These are phyloP conservation scores for Cordyceps sp. DNA, from an alignment of 2,329 filamentous ascomycete genomes.

Conservation along the genomic window DNA sequence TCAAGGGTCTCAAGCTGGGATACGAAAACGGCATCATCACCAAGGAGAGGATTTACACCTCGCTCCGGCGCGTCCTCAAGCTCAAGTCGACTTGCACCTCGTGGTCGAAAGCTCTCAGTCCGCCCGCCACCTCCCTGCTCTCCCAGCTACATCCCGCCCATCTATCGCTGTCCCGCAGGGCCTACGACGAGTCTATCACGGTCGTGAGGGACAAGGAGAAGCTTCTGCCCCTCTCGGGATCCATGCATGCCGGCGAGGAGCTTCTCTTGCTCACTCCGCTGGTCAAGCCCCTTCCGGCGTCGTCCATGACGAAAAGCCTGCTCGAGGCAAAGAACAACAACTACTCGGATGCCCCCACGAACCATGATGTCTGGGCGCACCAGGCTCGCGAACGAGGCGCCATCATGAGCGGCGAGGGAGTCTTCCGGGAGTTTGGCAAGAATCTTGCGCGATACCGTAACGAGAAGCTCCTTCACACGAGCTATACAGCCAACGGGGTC, in stretches of 20 bases:
- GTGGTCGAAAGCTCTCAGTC: slow-evolving; percentile 84
- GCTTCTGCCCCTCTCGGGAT: slow-evolving; percentile 64
- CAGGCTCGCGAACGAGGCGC: slow-evolving; percentile 38
- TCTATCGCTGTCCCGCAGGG: slow-evolving; percentile 61
- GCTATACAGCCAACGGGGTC: slow-evolving; percentile 86
- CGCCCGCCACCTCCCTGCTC: slow-evolving; percentile 59
- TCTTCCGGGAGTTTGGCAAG: slow-evolving; percentile 78
- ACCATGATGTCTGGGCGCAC: slow-evolving; percentile 40
- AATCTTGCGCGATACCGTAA: slow-evolving; percentile 74
- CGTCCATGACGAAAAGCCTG: slow-evolving; percentile 59
- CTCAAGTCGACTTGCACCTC: slow-evolving; percentile 77
- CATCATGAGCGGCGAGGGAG: slow-evolving; percentile 82
- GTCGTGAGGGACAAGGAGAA: slow-evolving; percentile 82
- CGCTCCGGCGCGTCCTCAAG: slow-evolving; percentile 58
- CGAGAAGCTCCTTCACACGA: slow-evolving; percentile 80
- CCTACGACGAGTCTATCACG: slow-evolving; percentile 86
- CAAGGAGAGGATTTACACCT: slow-evolving; percentile 62
- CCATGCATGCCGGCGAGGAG: slow-evolving; percentile 73
- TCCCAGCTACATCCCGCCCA: slow-evolving; percentile 72
- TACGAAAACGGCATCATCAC: slow-evolving; percentile 83
- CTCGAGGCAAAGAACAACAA: slow-evolving; percentile 33
- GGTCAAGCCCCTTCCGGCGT: slow-evolving; percentile 83
- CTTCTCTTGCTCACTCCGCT: slow-evolving; percentile 77
- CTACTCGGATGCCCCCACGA: slow-evolving; percentile 15
- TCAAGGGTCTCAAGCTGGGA: slow-evolving; percentile 75